Base-by-base conservation (phyloP, 2,329 filamentous ascomycete species). In the Ophiostoma himal-ulmi region DNA sequence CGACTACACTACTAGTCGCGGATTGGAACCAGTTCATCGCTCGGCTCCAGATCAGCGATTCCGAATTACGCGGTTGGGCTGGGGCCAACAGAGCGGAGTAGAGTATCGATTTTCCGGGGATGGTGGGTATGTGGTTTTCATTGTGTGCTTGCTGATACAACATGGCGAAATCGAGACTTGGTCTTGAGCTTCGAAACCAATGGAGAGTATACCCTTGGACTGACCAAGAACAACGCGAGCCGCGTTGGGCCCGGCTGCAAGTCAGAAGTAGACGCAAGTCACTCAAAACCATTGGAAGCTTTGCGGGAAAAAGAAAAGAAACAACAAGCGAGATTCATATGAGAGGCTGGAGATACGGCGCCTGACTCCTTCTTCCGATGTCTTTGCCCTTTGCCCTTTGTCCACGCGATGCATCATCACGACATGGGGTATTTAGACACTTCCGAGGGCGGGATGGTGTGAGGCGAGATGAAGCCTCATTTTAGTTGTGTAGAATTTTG, bases 1-100 rank as follows among this genome's bases (percentile, higher is more conserved):
- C 8, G n/a, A 57, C 14, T 57, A 57, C 22, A 26, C 52, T 26
- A 22, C 52, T 26, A 26, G 52, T 26, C 57, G 11, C 5, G 26
- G 57, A 62, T 57, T 57, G 52, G 48, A 57, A 57, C 52, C 52
- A 57, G 52, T 57, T 57, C 52, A 57, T 57, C 52, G 22, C 52
- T 14, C 17, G 22, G 14, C 52, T 57, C n/a, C 52, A 57, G 52
- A 57, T 57, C 52, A 22, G 8, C 52, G 22, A 26, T 57, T 54
- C 52, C 52, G 22, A 10, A 26, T 57, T 57, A 22, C 52, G 52
- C 52, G 52, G 52, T 57, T 57, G 52, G 52, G 52, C 14, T 57
- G 14, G 14, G n/a, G 14, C 52, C 26, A 26, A 11, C 39, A 44
- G 11, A 22, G 52, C 52, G 52, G 52, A 11, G 13, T 26, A 10